Base-by-base conservation (phyloP, 805 yeast genomes). In the Spathaspora gorwiae region DNA sequence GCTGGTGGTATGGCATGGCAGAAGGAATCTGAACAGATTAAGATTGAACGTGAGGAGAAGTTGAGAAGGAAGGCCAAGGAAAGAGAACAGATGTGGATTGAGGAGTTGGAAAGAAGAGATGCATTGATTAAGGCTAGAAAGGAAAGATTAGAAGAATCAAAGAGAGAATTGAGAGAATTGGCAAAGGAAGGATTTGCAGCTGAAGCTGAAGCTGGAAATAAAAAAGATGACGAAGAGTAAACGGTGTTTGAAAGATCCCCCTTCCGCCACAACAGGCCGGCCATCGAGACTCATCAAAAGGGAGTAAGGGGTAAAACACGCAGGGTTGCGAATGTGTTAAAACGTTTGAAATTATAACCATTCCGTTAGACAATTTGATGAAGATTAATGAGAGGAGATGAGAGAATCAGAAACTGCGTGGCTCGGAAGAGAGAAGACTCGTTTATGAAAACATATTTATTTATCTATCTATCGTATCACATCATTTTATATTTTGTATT, bases 1-100 rank as follows among this genome's bases (percentile, higher is more conserved):
- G 81, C 80, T 10, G 97, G 97, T 36, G 90, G 95, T 5, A 73
- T 73, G 53, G 70, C 76, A 47, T 87, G 78, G 62, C 90, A 87
- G 49, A 58, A 66, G 31, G 78, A 78, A 27, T 62, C 71, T 26
- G 71, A 62, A 34, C 62, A 57, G 37, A 72, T 74, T 42, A 72
- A 70, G 52, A 69, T 73, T 50, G 60, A 80, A 6, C 76, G 77
- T 43, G 92, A 87, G 53, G 92, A 86, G 30, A 60, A 72, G 51
- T 71, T 87, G 54, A 70, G 80, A 44, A 86, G 83, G 55, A 86
- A 87, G 78, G 95, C 97, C 36, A 84, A 84, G 63, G 67, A 80
- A 60, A 83, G 97, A 72, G 96, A 90, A 61, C 73, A 70, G 56
- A 61, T 90, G 53, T 90, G 97, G 97, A 84, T 90, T 49, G 88